phyloP scores from a whole-genome alignment of 73 alveolate genomes.

The Tetrahymena thermophila region DNA sequence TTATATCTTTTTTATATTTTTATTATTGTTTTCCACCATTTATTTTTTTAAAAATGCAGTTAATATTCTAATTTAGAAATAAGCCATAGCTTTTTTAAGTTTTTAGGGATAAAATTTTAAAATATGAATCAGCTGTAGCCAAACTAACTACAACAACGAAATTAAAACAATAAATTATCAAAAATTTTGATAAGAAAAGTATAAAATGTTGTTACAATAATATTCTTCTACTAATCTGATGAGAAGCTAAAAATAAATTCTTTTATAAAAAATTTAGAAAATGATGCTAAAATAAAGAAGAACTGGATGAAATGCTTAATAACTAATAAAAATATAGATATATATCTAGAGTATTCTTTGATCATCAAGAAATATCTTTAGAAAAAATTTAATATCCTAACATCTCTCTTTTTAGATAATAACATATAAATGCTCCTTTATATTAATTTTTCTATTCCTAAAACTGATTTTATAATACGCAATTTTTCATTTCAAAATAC shows the following conservation, averaged over 20 bases:
- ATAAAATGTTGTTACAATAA: background rate
- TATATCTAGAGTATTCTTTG: background rate
- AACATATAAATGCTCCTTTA: background rate
- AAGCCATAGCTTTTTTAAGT: too few species aligned
- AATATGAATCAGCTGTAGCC: too few species aligned
- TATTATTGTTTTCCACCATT: background rate
- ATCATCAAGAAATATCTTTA: background rate
- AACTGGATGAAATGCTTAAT: background rate
- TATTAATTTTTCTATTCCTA: background rate
- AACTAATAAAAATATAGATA: background rate
- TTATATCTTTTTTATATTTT: too few species aligned
- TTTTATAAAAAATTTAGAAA: too few species aligned
- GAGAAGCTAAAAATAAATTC: background rate
- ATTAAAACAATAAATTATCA: too few species aligned
- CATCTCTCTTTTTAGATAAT: background rate
- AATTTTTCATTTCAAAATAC: background rate
- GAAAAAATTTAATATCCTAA: background rate
- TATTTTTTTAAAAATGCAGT: too few species aligned
- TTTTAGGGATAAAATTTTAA: too few species aligned
- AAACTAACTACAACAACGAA: too few species aligned
- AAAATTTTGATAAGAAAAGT: background rate
- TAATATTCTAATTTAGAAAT: too few species aligned
- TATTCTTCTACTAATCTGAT: background rate
- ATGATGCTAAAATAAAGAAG: background rate
- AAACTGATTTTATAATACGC: background rate